These are phyloP conservation scores for Mycena indigotica DNA, from an alignment of 768 basidiomycete species.

Conservation along the genomic window DNA sequence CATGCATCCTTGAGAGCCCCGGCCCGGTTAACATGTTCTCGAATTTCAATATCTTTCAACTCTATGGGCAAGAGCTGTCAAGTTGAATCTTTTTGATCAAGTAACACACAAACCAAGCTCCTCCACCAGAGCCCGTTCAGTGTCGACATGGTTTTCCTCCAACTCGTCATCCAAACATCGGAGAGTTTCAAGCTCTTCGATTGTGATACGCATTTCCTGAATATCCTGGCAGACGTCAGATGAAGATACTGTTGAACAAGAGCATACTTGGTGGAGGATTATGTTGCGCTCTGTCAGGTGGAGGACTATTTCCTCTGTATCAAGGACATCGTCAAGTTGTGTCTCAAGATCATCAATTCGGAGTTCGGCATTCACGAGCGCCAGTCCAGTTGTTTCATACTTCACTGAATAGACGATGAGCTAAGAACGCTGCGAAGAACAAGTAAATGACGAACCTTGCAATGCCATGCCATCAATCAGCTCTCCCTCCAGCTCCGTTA, in stretches of 20 bases:
- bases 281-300: conserved; percentile 94
- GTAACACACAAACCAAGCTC: no score
- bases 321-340: conserved; percentile 93
- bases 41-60: conserved; percentile 67
- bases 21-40: conserved; percentile 66
- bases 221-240: not conserved
- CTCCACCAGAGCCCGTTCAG: conserved; percentile 92
- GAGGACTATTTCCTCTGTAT: conserved; percentile 95
- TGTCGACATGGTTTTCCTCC: conserved; percentile 94
- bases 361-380: conserved; percentile 83
- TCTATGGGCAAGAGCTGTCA: conserved; percentile 46
- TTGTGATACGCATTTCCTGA: conserved; percentile 83
- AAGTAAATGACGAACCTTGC: no score
- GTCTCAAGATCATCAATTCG: conserved; percentile 93
- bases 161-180: conserved; percentile 97
- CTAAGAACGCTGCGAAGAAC: no score
- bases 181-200: conserved; percentile 94
- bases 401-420: conserved; percentile 66
- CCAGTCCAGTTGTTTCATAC: conserved; percentile 77
- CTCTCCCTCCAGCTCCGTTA: no score
- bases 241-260: not conserved
- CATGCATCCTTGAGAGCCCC: conserved; percentile 76
- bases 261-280: conserved; percentile 81
- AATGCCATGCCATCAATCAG: no score
- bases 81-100: not conserved